Conservation (phyloP, 2,329 filamentous ascomycete species). For the Aspergillus calidoustus region DNA sequence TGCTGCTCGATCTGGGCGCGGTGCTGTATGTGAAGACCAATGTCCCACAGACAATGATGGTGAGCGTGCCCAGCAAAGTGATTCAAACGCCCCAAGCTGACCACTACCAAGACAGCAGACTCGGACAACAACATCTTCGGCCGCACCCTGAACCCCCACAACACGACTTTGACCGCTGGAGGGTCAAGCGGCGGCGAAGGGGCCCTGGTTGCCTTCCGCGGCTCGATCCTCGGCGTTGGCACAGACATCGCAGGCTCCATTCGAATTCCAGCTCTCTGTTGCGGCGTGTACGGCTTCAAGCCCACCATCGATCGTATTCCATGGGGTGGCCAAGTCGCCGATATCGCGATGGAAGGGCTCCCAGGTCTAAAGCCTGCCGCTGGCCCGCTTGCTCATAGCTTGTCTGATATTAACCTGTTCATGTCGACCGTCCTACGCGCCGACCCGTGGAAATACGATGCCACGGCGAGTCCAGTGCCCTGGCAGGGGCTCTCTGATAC, state of each 20-base stretch:
- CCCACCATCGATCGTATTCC: conserved; percentile 34
- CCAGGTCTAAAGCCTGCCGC: conserved; percentile 20
- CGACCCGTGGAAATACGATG: conserved; percentile 53
- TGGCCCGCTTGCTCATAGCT: conserved; percentile 19
- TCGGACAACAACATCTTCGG: conserved; percentile 31
- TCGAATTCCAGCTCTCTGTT: conserved; percentile 38
- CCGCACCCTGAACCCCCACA: conserved; percentile 29
- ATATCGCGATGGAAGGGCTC: conserved; percentile 9
- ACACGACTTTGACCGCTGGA: conserved; percentile 25
- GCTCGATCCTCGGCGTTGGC: conserved; percentile 36
- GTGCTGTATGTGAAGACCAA: conserved; percentile 36
- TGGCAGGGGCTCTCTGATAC: conserved; percentile 44
- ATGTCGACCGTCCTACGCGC: conserved; percentile 48
- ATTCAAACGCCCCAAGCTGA: too few relatives aligned
- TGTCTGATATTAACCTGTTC: conserved; percentile 29
- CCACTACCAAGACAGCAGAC: conserved; percentile 11
- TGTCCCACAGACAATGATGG: conserved; percentile 35
- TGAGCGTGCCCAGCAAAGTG: neutral
- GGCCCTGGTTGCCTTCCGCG: conserved; percentile 37
- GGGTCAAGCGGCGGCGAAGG: conserved; percentile 37
- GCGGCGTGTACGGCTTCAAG: conserved; percentile 39
- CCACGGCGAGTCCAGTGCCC: conserved; percentile 46
- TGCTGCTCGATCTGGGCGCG: conserved; percentile 28
- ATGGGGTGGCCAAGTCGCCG: conserved; percentile 28
- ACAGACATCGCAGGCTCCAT: conserved; percentile 42